Evolutionary conservation across 2,329 filamentous ascomycete species (phyloP), one percentile per base, ranked within the genome.

Genomic region (Orbilia ellipsospora): DNA sequence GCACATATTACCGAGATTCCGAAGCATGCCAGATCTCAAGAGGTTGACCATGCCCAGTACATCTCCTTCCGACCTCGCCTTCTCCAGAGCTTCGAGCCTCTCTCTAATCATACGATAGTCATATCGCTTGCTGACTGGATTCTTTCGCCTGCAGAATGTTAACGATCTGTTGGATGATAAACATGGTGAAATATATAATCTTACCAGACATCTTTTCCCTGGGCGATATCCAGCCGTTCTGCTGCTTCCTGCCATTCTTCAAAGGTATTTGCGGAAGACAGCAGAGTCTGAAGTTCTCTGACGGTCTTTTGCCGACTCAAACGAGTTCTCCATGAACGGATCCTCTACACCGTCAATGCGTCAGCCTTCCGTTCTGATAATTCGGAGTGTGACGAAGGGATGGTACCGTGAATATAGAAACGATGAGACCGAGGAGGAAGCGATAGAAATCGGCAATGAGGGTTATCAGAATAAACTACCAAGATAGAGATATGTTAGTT

Each of bases 1-100:
- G 0, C 92, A 92, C 79, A 97, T 96, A 81, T 96, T 96, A 70
- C 93, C 94, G n/a, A 96, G 85, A 80, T 97, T 97, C 42, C 94
- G 89, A 31, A 96, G 87, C 16, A 91, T 85, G 78, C 87, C 93
- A 13, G 92, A 93, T 26, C 93, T 90, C 45, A 97, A 85, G 16
- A 96, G 86, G 80, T 93, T 93, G 73, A 93, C 89, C 6, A 97
- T 85, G 15, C 88, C 87, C 67, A 92, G 86, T 51, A 94, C 87
- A 81, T 96, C 90, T 77, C 88, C 88, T 52, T 89, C 86, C 79
- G 92, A 89, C 36, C 90, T 87, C 4, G 90, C 90, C 57, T 86
- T 85, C 76, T 90, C 87, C 70, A 96, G 87, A 48, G 89, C 89
- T 79, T 90, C 87, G 52, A 94, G 85, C 18, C 93, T 89, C 80